A percentile compares a stretch with the other conserved stretches of the same genome.
phyloP scores from a whole-genome alignment of 2,329 filamentous ascomycete species.

The Metarhizium guizhouense region DNA sequence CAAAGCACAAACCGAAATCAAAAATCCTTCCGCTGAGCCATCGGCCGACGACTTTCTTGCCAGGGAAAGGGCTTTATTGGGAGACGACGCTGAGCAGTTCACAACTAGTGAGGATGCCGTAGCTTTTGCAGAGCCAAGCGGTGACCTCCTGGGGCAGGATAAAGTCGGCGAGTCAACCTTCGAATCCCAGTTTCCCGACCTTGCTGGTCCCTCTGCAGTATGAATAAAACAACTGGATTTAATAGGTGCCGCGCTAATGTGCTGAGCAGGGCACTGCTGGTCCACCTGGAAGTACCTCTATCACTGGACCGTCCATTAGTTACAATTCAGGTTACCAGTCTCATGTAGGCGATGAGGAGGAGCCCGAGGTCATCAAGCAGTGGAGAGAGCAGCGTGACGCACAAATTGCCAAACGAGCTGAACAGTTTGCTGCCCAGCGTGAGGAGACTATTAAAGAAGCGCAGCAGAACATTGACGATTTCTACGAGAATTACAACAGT shows the following conservation, averaged over 20 bases:
- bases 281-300: constrained; percentile 27
- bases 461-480: constrained; percentile 92
- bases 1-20: constrained; percentile 59
- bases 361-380: constrained; percentile 79
- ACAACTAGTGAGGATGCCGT: constrained; percentile 63
- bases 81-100: constrained; percentile 91
- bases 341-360: constrained; percentile 59
- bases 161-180: constrained; percentile 50
- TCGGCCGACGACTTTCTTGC: constrained; percentile 79
- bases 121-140: constrained; percentile 53
- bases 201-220: constrained; percentile 36
- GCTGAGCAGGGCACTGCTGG: constrained; percentile 19
- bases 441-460: constrained; percentile 81
- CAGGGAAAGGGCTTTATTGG: constrained; percentile 81
- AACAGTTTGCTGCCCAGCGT: constrained; percentile 76
- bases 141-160: constrained; percentile 65
- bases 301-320: constrained; percentile 63
- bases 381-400: constrained; percentile 89
- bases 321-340: constrained; percentile 55
- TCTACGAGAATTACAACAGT: constrained; percentile 98
- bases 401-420: constrained; percentile 72
- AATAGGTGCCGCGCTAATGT: neutral
- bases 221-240: constrained; percentile 8
- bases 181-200: constrained; percentile 83
- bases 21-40: constrained; percentile 45